Conservation (phyloP, 805 yeast genomes). For the Novakomyces olei region DNA sequence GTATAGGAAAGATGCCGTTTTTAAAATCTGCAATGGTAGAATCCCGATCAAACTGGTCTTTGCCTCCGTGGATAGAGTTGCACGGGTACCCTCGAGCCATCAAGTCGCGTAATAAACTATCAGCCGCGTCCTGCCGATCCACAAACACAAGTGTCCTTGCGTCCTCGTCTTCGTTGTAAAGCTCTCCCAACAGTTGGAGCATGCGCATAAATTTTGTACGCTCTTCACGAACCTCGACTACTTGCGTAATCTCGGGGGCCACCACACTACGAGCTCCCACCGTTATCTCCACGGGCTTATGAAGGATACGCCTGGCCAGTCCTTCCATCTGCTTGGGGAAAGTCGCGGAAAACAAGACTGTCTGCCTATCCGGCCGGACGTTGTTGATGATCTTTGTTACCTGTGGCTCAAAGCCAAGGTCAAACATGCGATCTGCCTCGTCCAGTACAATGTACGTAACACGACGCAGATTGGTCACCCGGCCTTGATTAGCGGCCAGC, state of each 20-base stretch:
- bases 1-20: conserved; percentile 30
- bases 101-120: conserved; percentile 35
- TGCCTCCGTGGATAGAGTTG: conserved; percentile 73
- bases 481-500: conserved; percentile 60
- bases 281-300: conserved; percentile 47
- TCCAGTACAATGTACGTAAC: conserved; percentile 73
- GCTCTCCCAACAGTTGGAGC: conserved; percentile 32
- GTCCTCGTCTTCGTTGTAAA: conserved; percentile 14
- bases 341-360: conserved; percentile 83
- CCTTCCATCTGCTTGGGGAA: conserved; percentile 59
- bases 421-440: conserved; percentile 93
- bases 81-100: conserved; percentile 33
- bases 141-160: conserved; percentile 50
- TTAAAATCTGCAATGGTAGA: conserved; percentile 50
- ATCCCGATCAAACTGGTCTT: conserved; percentile 65
- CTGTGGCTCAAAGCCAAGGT: conserved; percentile 93
- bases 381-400: conserved; percentile 57
- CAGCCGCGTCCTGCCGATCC: conserved; percentile 76
- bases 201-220: conserved; percentile 35
- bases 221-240: conserved; percentile 36
- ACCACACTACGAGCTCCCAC: conserved; percentile 68
- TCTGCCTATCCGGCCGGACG: conserved; percentile 67
- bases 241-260: conserved; percentile 57
- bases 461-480: conserved; percentile 42
- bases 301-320: conserved; percentile 43